Conservation (phyloP, 1,284 basidiomycete species). For the Tylopilus sp. region DNA sequence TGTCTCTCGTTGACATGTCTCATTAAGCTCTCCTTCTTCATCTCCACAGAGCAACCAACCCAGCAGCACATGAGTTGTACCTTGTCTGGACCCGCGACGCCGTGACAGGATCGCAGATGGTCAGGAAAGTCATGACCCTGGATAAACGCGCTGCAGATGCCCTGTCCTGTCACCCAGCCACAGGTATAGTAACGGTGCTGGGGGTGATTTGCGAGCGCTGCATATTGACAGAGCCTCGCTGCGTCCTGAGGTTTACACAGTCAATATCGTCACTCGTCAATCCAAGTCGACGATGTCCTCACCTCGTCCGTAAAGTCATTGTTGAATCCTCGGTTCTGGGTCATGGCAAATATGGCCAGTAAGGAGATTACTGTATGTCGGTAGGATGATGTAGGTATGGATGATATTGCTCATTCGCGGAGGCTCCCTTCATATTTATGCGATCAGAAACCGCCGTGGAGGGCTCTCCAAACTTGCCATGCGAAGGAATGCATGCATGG, state of each 20-base stretch:
- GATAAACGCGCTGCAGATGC: constrained; percentile 6
- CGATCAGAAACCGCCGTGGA: constrained; percentile 17
- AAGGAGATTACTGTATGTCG: background rate
- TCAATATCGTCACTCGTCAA: constrained; percentile 3
- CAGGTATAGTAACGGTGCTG: constrained; percentile 16
- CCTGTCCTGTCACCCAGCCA: constrained; percentile 8
- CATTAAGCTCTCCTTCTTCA: constrained; percentile 34
- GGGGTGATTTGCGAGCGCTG: background rate
- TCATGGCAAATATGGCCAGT: constrained; percentile 5
- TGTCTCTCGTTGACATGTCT: constrained; percentile 32
- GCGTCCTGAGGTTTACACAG: constrained; percentile 10
- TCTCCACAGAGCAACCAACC: constrained; percentile 12
- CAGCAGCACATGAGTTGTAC: constrained; percentile 14
- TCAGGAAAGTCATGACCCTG: constrained; percentile 19
- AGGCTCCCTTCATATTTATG: constrained; percentile 23
- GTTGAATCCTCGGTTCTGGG: constrained; percentile 7
- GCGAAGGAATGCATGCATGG: constrained; percentile 21
- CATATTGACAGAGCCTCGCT: background rate
- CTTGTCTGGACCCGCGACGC: constrained; percentile 20
- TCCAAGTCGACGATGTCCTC: background rate
- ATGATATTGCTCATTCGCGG: constrained; percentile 2
- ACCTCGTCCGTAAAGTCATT: constrained; percentile 17
- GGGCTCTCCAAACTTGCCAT: constrained; percentile 21
- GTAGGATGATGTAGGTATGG: background rate
- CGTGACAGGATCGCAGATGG: constrained; percentile 27